phyloP scores from a whole-genome alignment of 257 asterid genomes.

The Linaria vulgaris region DNA sequence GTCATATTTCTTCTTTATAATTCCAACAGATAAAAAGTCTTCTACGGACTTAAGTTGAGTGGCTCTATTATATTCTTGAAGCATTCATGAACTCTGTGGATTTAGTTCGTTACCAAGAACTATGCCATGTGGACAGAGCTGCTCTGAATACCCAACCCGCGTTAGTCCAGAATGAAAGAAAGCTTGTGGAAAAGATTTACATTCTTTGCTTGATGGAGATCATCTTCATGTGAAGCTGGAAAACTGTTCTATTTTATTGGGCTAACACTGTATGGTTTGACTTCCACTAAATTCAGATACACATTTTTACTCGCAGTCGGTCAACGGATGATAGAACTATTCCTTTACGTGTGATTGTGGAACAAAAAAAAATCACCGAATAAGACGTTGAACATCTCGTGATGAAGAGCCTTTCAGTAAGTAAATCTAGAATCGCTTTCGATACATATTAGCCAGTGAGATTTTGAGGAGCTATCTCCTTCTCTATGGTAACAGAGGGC shows the following conservation, averaged over 20 bases:
- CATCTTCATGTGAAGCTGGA: constrained; percentile 64
- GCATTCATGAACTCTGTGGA: constrained; percentile 91
- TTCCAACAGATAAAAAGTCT: constrained; percentile 77
- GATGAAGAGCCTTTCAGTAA: constrained; percentile 98
- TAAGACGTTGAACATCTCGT: constrained; percentile 94
- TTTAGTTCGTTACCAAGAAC: constrained; percentile 80
- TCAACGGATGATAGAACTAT: constrained; percentile 95
- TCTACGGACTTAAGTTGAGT: constrained; percentile 78
- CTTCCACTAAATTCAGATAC: constrained; percentile 15
- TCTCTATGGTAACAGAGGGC: no score
- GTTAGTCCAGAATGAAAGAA: constrained; percentile 85
- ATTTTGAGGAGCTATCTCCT: no score
- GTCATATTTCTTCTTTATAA: constrained; percentile 9
- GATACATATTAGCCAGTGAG: no score
- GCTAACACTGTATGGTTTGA: neutral
- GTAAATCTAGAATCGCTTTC: constrained; percentile 19
- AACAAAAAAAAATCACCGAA: constrained; percentile 70
- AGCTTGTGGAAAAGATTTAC: constrained; percentile 94
- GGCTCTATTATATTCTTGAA: constrained; percentile 87
- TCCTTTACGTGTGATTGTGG: constrained; percentile 74
- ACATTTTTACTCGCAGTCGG: constrained; percentile 57
- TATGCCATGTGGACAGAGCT: constrained; percentile 74
- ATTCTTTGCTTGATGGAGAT: constrained; percentile 98
- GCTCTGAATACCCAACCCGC: constrained; percentile 90
- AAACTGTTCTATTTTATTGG: neutral